Evolutionary conservation across 441 rosid species (phyloP), one percentile per base, ranked within the genome.

Genomic region (Hura crepitans): DNA sequence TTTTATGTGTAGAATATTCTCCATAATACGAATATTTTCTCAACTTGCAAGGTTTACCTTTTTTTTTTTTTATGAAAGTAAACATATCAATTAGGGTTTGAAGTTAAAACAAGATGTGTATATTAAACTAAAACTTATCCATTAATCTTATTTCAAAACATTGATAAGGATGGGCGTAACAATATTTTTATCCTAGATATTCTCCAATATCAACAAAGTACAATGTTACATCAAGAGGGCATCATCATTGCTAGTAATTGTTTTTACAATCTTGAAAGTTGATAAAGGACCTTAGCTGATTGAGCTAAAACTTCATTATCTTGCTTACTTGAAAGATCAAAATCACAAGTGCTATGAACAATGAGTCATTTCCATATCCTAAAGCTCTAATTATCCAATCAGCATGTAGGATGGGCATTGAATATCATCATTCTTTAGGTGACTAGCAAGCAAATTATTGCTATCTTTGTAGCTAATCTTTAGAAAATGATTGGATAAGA

Each of bases 381-480:
- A 57, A 57, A 73, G 65, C 39, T 56, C 37, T 33, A 66, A 33
- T 46, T 57, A 20, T 58, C 27, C 22, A 66, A 49, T 35, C 53
- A 49, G 35, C 13, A 54, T n/a, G 43, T 27, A 30, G 42, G 62
- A 0, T 2, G 0, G 10, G 1, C 18, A 42, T 23, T 20, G 3
- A 20, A 15, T 14, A n/a, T 9, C 22, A 23, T 71, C 18, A 22
- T 39, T 54, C 8, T 35, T 27, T 25, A n/a, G 17, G 13, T n/a
- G 68, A 63, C 33, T 43, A 22, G 4, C 33, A 60, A 47, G 20
- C 46, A 43, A 17, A 22, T 39, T 13, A n/a, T n/a, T n/a, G n/a
- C n/a, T n/a, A n/a, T n/a, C n/a, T n/a, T n/a, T n/a, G n/a, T n/a
- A n/a, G n/a, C n/a, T n/a, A 51, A 25, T 50, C 59, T 51, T 51